Evolutionary conservation across 2,329 filamentous ascomycete genomes (phyloP), one percentile per base, ranked within the genome.

Genomic region (Thielaviopsis cerberus): DNA sequence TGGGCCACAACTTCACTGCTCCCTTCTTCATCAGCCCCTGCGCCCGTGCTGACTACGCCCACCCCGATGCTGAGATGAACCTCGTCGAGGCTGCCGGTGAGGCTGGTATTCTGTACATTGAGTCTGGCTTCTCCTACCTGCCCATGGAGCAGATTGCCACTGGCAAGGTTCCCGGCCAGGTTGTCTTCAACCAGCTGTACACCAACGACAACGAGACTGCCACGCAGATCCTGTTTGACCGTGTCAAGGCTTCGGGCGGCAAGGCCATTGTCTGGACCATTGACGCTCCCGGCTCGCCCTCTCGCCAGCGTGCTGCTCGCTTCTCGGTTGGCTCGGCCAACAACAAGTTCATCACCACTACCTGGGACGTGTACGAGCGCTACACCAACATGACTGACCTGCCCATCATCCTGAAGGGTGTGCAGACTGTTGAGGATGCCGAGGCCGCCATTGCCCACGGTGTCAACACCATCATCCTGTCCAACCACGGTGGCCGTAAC

Each of bases 21-120:
- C 74, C 75, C 1, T 70, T 77, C 65, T 76, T 76, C 64, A 76
- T 77, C 63, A 69, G 70, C 1, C 74, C 74, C 0, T 73, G 72
- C 27, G 71, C 73, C 11, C 68, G 70, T 22, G 74, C 69, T 34
- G 72, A 68, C 23, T 72, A 73, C 51, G 72, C 69, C 1, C 67
- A 76, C 61, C 64, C 68, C 0, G 70, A 71, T 1, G 74, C 67
- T 17, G 75, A 77, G 64, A 62, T 72, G n/a, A 75, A 75, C 62
- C 68, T 78, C 57, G 69, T 73, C 34, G 68, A 72, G 62, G 73
- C 71, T 23, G 71, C 75, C 8, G 72, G 68, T 3, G 67, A 68
- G 5, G 72, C 70, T 34, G 66, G 73, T 51, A 73, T 77, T 50
- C 67, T 76, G 37, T 76, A 77, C 62, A 69, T 73, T 11, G 67